Base-by-base conservation (phyloP, 768 basidiomycete genomes). In the Suillus sp. region DNA sequence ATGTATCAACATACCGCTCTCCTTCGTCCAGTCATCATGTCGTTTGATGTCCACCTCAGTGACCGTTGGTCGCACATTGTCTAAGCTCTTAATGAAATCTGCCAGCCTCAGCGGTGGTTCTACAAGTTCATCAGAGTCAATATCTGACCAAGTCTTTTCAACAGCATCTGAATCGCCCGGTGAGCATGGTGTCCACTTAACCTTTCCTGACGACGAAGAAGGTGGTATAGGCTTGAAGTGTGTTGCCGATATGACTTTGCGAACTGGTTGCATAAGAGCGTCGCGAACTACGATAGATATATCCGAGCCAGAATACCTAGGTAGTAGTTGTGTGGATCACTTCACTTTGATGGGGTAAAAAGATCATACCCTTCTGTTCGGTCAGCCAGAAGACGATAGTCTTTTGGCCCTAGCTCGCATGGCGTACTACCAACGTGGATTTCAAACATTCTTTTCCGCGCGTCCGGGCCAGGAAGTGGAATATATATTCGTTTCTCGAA, bases 401-500 rank as follows among this genome's bases (percentile, higher is more conserved):
- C 96, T 69, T 90, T 86, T 37, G 81, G 79, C 11, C 83, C 78
- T 13, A 99, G 84, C 66, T 92, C 83, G 73, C 93, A 95, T 22
- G 97, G 96, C 1, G 97, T 99, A 20, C 86, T 81, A 2, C 97
- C 97, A 54, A 99, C 85, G 70, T 99, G 96, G 50, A 99, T 86
- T 78, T 98, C 92, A 72, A 99, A 99, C 95, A 99, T 99, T 34
- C 87, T 89, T 75, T 87, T 84, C 51, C 97, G 85, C 14, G 96
- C 97, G 59, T 96, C 95, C 4, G 91, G 83, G 0, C 95, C 95
- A 11, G 97, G 97, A 22, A 99, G 87, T 35, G 97, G 97, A 63
- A 99, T 99, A 75, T 98, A 95, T 81, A 99, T 96, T 62, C 97
- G 89, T 78, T 97, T 98, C 77, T 99, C 96, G 67, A 99, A 99